Percentiles rank a stretch among this genome's conserved stretches.
These are phyloP conservation scores for Leccinum ambiguum DNA, from an alignment of 1,284 basidiomycete species.

Conservation along the genomic window DNA sequence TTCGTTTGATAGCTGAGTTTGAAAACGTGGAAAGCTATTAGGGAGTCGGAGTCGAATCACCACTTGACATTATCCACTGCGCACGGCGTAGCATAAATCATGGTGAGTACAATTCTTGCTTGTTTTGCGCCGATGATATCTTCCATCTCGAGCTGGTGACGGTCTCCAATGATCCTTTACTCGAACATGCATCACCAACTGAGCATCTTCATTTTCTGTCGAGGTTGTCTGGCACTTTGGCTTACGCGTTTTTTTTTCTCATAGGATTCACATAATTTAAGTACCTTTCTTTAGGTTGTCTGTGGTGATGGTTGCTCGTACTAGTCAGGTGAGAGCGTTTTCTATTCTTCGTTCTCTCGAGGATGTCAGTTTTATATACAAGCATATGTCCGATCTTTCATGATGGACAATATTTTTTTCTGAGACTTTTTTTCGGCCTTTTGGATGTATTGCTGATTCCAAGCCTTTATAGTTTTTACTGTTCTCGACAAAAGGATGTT, in stretches of 20 bases:
- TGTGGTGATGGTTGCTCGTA: too few relatives aligned
- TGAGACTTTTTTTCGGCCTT: conserved; percentile 33
- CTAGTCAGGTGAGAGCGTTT: conserved; percentile 15
- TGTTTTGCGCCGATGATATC: conserved; percentile 53
- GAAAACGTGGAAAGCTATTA: neutral
- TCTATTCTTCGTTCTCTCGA: conserved; percentile 14
- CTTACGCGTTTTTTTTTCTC: neutral
- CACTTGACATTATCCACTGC: neutral
- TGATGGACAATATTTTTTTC: conserved; percentile 47
- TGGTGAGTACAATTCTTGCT: conserved; percentile 23
- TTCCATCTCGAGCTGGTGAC: conserved; percentile 70
- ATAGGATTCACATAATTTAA: neutral
- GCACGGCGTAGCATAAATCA: neutral
- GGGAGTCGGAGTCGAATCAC: conserved; percentile 3
- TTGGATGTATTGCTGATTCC: conserved; percentile 12
- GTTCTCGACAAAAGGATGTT: neutral
- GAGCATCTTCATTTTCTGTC: conserved; percentile 37
- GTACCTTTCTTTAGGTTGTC: neutral
- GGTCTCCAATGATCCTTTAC: conserved; percentile 60
- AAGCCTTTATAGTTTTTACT: neutral
- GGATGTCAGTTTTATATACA: conserved; percentile 46
- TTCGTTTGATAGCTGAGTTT: neutral
- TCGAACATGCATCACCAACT: conserved; percentile 86
- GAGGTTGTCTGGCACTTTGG: conserved; percentile 14
- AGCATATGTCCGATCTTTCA: conserved; percentile 58